These are phyloP conservation scores for Pseudogymnoascus sp. DNA, from an alignment of 2,329 filamentous ascomycete genomes.

Conservation along the genomic window DNA sequence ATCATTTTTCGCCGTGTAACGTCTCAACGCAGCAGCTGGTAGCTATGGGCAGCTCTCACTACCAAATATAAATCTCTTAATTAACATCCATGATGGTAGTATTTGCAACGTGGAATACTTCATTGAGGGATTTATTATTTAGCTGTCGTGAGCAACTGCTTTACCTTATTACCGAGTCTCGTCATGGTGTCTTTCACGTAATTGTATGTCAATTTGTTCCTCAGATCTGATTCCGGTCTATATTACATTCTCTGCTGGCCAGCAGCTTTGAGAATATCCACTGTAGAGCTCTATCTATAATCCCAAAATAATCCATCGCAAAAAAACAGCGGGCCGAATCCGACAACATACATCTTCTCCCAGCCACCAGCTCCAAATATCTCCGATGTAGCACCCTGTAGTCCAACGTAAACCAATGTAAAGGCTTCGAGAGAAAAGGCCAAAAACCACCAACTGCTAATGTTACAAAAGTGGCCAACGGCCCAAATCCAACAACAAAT, in stretches of 20 bases:
- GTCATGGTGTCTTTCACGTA: background rate
- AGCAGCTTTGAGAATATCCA: background rate
- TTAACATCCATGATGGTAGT: too few relatives aligned
- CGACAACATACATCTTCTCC: too few relatives aligned
- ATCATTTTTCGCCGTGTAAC: too few relatives aligned
- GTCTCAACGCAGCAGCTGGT: too few relatives aligned
- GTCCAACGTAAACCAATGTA: background rate
- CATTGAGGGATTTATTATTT: background rate
- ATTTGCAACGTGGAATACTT: too few relatives aligned
- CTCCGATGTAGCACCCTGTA: too few relatives aligned
- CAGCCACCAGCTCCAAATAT: too few relatives aligned
- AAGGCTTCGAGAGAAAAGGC: background rate
- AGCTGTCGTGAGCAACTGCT: too few relatives aligned
- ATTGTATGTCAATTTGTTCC: background rate
- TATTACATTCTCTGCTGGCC: background rate
- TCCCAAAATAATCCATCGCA: background rate
- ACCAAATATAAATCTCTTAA: too few relatives aligned
- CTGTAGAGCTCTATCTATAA: background rate
- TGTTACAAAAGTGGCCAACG: background rate
- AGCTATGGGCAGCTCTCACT: too few relatives aligned
- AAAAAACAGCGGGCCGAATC: too few relatives aligned
- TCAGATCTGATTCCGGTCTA: background rate
- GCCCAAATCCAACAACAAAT: background rate
- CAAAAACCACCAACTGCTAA: background rate
- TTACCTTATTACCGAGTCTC: too few relatives aligned